phyloP scores from a whole-genome alignment of 2,329 filamentous ascomycete species.

The Zymoseptoria crescenta region DNA sequence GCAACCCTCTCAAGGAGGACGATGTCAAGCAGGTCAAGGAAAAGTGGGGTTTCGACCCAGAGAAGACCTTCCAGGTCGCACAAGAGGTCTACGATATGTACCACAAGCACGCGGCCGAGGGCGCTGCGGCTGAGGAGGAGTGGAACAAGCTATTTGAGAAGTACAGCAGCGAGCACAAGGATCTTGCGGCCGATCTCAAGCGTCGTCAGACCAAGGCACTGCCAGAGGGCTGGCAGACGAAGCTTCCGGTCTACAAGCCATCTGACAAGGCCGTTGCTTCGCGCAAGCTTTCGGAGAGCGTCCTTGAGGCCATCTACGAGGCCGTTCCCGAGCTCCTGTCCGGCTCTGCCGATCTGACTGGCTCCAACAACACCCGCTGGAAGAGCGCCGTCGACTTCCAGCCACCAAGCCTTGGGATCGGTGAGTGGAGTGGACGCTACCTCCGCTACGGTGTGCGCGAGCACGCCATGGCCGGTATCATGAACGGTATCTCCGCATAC shows the following conservation, averaged over 20 bases:
- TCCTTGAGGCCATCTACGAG: conserved; percentile 78
- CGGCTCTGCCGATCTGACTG: conserved; percentile 94
- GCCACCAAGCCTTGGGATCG: conserved; percentile 74
- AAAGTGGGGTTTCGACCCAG: conserved; percentile 93
- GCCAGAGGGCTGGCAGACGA: conserved; percentile 93
- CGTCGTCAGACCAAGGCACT: conserved; percentile 77
- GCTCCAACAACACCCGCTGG: conserved; percentile 97
- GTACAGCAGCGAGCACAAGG: conserved; percentile 70
- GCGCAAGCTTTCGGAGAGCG: conserved; percentile 91
- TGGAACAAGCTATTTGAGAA: conserved; percentile 91
- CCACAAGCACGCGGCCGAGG: conserved; percentile 73
- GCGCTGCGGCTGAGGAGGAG: conserved; percentile 82
- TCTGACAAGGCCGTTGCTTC: conserved; percentile 78
- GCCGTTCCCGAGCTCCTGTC: conserved; percentile 84
- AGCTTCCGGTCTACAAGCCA: conserved; percentile 82
- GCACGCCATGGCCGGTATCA: conserved; percentile 85
- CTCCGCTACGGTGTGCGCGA: conserved; percentile 87
- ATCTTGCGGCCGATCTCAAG: conserved; percentile 70
- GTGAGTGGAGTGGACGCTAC: conserved; percentile 86
- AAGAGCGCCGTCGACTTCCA: conserved; percentile 98
- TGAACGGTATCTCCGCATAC: conserved; percentile 93
- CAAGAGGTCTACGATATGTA: conserved; percentile 92
- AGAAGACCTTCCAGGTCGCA: conserved; percentile 85
- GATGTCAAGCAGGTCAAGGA: conserved; percentile 89
- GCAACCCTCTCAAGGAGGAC: conserved; percentile 88